phyloP scores from a whole-genome alignment of 306 rosid genomes.

The Corylus americana region DNA sequence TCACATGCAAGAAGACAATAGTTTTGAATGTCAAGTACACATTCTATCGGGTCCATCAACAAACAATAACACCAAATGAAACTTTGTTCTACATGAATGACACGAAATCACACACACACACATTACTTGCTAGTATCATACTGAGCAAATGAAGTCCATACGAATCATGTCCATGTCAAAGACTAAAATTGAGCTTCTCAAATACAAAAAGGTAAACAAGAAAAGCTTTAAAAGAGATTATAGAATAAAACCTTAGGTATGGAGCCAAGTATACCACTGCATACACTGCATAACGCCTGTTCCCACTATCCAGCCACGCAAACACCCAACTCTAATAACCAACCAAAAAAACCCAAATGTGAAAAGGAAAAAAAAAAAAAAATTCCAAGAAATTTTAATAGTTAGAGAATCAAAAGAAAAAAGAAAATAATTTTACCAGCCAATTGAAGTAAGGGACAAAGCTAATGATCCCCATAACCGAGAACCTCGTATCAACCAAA shows the following conservation, averaged over 20 bases:
- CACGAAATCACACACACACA: no score
- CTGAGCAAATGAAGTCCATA: not conserved
- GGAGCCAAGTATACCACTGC: constrained; percentile 82
- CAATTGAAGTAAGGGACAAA: constrained; percentile 97
- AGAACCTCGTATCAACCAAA: constrained; percentile 69
- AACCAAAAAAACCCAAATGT: not conserved
- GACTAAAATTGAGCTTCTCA: not conserved
- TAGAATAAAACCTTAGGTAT: constrained; percentile 62
- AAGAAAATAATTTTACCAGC: constrained; percentile 50
- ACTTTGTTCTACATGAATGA: no score
- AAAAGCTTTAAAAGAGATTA: not conserved
- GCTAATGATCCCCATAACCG: constrained; percentile 77
- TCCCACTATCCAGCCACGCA: constrained; percentile 86
- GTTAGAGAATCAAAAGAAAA: not conserved
- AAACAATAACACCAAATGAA: not conserved
- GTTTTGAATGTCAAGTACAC: not conserved
- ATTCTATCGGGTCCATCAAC: not conserved
- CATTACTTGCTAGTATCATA: not conserved
- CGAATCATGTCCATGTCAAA: not conserved
- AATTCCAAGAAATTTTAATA: not conserved
- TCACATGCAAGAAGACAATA: not conserved
- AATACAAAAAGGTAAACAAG: not conserved
- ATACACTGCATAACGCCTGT: constrained; percentile 53
- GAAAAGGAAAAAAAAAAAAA: not conserved
- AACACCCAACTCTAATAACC: constrained; percentile 82